phyloP scores from a whole-genome alignment of 2,329 filamentous ascomycete genomes.

The Hypoxylon sp. region DNA sequence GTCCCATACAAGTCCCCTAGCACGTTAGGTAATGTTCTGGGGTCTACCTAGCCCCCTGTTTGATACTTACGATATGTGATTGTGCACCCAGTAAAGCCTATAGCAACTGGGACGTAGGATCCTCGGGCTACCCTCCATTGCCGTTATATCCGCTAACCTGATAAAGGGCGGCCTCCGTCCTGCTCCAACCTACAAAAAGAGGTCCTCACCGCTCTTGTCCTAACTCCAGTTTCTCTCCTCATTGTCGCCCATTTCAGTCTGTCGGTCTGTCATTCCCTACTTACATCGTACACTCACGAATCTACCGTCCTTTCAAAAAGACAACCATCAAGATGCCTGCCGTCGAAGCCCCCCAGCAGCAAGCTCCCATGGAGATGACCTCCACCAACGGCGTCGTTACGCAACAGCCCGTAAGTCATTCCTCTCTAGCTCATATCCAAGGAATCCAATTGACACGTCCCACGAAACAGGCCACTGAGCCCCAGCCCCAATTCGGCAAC shows the following conservation, averaged over 20 bases:
- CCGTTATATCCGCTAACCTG: constrained; percentile 39
- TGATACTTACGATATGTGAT: constrained; percentile 1
- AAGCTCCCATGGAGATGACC: constrained; percentile 59
- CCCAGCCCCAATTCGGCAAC: constrained; percentile 58
- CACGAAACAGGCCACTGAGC: constrained; percentile 54
- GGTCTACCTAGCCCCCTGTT: constrained; percentile 18
- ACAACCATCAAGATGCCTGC: constrained; percentile 56
- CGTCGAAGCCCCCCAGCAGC: constrained; percentile 58
- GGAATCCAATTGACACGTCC: constrained; percentile 16
- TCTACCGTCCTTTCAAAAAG: constrained; percentile 16
- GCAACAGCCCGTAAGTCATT: constrained; percentile 58
- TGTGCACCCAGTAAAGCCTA: neutral
- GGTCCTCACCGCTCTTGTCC: constrained; percentile 27
- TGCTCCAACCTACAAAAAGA: constrained; percentile 15
- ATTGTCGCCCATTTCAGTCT: constrained; percentile 27
- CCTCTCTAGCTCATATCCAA: neutral
- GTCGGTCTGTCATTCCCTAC: constrained; percentile 21
- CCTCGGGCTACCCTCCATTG: constrained; percentile 22
- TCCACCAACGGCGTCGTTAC: constrained; percentile 55
- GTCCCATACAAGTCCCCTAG: constrained; percentile 25
- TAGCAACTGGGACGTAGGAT: constrained; percentile 14
- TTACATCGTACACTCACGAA: constrained; percentile 8
- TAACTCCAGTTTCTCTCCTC: constrained; percentile 10
- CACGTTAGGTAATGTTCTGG: constrained; percentile 10
- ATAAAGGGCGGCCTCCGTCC: constrained; percentile 27